Percentiles rank a stretch among this genome's conserved stretches.
phyloP scores from a whole-genome alignment of 2,329 filamentous ascomycete species.

The Cordyceps pruinosa region DNA sequence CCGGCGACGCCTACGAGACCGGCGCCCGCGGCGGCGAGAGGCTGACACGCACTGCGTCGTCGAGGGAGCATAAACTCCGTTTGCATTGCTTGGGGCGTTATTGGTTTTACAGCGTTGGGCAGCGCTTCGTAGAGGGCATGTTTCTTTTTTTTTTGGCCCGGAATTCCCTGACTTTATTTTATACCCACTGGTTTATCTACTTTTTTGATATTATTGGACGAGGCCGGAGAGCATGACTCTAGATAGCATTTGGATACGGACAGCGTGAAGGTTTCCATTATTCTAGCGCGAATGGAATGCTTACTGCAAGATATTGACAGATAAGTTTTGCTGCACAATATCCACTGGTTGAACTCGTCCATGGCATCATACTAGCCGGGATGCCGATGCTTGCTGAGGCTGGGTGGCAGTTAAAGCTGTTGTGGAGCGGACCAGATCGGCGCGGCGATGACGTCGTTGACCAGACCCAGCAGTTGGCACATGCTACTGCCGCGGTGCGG shows the following conservation, averaged over 20 bases:
- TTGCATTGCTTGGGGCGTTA: neutral
- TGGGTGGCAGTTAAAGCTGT: neutral
- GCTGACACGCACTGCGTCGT: neutral
- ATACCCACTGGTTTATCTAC: neutral
- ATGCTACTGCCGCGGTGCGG: neutral
- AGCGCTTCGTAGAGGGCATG: neutral
- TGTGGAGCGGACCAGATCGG: neutral
- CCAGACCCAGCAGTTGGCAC: neutral
- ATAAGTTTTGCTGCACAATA: no score
- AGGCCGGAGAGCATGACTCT: neutral
- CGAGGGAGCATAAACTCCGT: neutral
- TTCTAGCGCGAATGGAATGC: neutral
- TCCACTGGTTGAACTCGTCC: neutral
- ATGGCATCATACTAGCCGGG: no score
- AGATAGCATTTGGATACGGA: neutral
- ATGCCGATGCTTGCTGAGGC: no score
- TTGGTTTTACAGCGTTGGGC: neutral
- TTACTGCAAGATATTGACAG: neutral
- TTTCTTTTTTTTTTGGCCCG: neutral
- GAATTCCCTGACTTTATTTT: neutral
- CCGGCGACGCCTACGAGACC: constrained; percentile 3
- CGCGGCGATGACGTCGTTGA: constrained; percentile 4
- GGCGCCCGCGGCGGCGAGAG: constrained; percentile 3
- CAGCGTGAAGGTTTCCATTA: neutral
- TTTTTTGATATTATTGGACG: neutral